These are phyloP conservation scores for Rhodotorula graminis DNA, from an alignment of 768 basidiomycete genomes.

Conservation along the genomic window DNA sequence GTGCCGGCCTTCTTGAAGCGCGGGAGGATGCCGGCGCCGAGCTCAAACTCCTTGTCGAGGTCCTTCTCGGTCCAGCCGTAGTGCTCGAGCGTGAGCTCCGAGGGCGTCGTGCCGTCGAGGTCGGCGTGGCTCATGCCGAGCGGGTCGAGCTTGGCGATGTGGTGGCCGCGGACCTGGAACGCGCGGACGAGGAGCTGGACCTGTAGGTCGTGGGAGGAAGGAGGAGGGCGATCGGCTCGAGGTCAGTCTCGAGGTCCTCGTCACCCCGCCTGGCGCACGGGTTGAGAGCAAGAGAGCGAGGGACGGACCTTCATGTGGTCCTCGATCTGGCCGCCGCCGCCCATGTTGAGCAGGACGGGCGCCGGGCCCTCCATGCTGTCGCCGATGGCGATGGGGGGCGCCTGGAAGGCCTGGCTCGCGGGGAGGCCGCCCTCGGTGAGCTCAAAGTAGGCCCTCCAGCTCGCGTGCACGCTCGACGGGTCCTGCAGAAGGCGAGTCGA, in stretches of 20 bases:
- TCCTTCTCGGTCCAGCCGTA: slow-evolving; percentile 95
- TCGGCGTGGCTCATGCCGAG: slow-evolving; percentile 88
- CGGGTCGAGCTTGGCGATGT: slow-evolving; percentile 91
- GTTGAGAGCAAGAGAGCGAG: not conserved
- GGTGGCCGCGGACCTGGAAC: slow-evolving; percentile 98
- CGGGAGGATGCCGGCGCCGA: slow-evolving; percentile 93
- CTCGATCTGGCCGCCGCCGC: slow-evolving; percentile 77
- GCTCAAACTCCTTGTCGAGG: slow-evolving; percentile 85
- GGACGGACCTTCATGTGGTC: slow-evolving; percentile 84
- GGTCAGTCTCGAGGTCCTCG: too few relatives aligned
- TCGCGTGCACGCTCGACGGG: slow-evolving; percentile 82
- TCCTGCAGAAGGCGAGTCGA: slow-evolving; percentile 45
- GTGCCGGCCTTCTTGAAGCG: slow-evolving; percentile 83
- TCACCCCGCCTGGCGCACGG: not conserved
- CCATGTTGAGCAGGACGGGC: slow-evolving; percentile 59
- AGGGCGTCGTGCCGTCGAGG: slow-evolving; percentile 68
- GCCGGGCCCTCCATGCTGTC: slow-evolving; percentile 48
- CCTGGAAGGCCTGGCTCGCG: slow-evolving; percentile 67
- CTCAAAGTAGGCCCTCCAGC: slow-evolving; percentile 90
- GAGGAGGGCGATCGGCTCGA: too few relatives aligned
- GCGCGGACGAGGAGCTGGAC: slow-evolving; percentile 96
- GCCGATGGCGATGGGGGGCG: slow-evolving; percentile 62
- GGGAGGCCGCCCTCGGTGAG: slow-evolving; percentile 86
- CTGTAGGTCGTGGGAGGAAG: slow-evolving; percentile 50
- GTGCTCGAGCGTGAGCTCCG: slow-evolving; percentile 86